Evolutionary conservation across 2,329 filamentous ascomycete genomes (phyloP), one percentile per base, ranked within the genome.

Genomic region (Parastagonospora nodorum): DNA sequence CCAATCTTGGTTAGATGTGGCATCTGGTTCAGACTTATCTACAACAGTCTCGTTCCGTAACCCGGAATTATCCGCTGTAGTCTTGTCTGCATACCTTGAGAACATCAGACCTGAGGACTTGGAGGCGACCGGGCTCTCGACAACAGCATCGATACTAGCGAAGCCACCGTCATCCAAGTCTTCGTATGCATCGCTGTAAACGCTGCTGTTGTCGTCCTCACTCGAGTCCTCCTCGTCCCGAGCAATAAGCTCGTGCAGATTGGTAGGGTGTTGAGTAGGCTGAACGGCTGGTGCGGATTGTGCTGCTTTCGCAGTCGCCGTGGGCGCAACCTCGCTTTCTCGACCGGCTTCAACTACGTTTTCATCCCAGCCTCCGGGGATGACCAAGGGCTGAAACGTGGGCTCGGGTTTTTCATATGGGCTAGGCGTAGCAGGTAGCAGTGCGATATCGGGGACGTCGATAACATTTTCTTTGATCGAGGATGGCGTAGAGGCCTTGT

Each of bases 161-260:
- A 90, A 92, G 0, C 87, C 88, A 40, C 83, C 65, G 11, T 90
- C 86, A 0, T 83, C 84, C 0, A 88, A 75, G 53, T 91, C 87
- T 71, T 92, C 89, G 46, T 87, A 87, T 1, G 89, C 89, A 71
- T 92, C 89, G 57, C 87, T 90, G 67, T 90, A 92, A 19, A 89
- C 80, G 53, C 82, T 87, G 50, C 67, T 72, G 36, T 69, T 55
- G 64, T 75, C 61, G 57, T 75, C 61, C 56, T 75, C 68, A 11
- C 69, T 72, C 4, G 58, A 61, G 2, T 69, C 61, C 6, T 3
- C 5, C 19, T 57, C 60, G 12, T 64, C 64, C 15, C 53, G 45
- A 15, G 30, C 45, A 10, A 45, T 35, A 32, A 42, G 15, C 24
- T 42, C 39, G 8, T 38, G 29, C 14, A 41, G 11, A 10, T 4